Percentiles rank a stretch among this genome's conserved stretches.
These are phyloP conservation scores for Blastobotrys serpentis DNA, from an alignment of 1,139 yeast genomes.

Conservation along the genomic window DNA sequence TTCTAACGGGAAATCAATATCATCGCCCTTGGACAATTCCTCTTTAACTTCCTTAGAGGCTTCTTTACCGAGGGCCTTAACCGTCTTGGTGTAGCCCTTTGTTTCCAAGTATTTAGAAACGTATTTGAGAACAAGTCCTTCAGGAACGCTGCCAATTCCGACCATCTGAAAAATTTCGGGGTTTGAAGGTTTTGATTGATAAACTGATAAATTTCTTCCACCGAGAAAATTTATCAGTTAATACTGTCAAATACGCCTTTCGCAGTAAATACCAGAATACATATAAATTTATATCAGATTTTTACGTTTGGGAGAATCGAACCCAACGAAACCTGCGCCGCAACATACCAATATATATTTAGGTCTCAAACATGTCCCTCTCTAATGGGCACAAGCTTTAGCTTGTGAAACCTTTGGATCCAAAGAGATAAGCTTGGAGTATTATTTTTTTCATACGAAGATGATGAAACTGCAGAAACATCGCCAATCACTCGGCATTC, in stretches of 20 bases:
- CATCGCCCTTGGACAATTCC: constrained; percentile 19
- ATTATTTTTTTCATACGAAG: too few relatives aligned
- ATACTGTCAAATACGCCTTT: not conserved
- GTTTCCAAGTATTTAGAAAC: constrained; percentile 29
- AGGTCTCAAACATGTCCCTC: too few relatives aligned
- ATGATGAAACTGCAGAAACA: too few relatives aligned
- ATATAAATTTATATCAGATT: too few relatives aligned
- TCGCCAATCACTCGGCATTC: too few relatives aligned
- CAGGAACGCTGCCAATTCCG: constrained; percentile 5
- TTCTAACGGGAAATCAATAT: constrained; percentile 23
- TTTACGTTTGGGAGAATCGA: too few relatives aligned
- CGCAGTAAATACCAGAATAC: too few relatives aligned
- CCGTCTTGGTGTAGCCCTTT: constrained; percentile 30
- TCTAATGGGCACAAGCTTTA: too few relatives aligned
- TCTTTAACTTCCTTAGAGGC: constrained; percentile 16
- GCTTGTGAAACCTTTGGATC: too few relatives aligned
- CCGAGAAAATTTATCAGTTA: not conserved
- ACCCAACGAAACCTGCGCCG: too few relatives aligned
- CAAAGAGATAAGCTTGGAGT: too few relatives aligned
- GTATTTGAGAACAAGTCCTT: constrained; percentile 26
- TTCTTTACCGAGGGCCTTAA: constrained; percentile 29
- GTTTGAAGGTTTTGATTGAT: not conserved
- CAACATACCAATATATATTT: too few relatives aligned
- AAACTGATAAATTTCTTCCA: not conserved
- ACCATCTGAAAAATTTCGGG: constrained; percentile 1